Base-by-base conservation (phyloP, 805 yeast species). In the Candida awuae region DNA sequence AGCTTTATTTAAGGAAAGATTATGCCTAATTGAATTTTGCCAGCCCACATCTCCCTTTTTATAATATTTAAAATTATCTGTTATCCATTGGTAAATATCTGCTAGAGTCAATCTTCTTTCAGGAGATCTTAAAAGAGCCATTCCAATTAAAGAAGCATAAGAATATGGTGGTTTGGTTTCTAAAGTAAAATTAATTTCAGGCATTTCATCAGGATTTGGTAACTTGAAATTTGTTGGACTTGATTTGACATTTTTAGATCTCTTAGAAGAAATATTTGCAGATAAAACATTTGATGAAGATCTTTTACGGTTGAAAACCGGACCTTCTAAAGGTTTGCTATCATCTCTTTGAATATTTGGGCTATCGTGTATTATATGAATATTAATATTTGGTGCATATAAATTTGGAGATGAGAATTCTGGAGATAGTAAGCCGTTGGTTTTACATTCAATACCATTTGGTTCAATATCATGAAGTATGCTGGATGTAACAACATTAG, bases 1-100 rank as follows among this genome's bases (percentile, higher is more conserved):
- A 0, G 97, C 95, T 56, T 92, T 92, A 61, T 90, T 92, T 51
- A 90, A 70, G 10, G 96, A 86, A 22, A 90, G 66, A 50, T 92
- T 90, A 62, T 90, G 98, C 45, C 98, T 78, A 46, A 90, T 92
- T 25, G 96, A 88, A 62, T 90, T 90, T 62, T 90, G 97, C 98
- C 98, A 90, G 20, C 97, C 96, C 9, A 85, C 82, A 50, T 86
- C 95, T 43, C 84, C 82, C 46, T 75, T 77, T 47, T 79, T 77
- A 61, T 92, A 92, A 57, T 80, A 90, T 45, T 70, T 73, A 59
- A 88, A 90, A 27, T 94, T 82, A 32, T 77, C 77, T 8, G 92
- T 77, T 32, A 90, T 92, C 98, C 98, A 90, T 50, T 68, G 71
- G 64, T 90, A 90, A 30, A 90, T 92, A 53, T 86, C 95, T 0